Base-by-base conservation (phyloP, 495 filamentous ascomycete genomes). In the Hypomontagnella monticulosa region DNA sequence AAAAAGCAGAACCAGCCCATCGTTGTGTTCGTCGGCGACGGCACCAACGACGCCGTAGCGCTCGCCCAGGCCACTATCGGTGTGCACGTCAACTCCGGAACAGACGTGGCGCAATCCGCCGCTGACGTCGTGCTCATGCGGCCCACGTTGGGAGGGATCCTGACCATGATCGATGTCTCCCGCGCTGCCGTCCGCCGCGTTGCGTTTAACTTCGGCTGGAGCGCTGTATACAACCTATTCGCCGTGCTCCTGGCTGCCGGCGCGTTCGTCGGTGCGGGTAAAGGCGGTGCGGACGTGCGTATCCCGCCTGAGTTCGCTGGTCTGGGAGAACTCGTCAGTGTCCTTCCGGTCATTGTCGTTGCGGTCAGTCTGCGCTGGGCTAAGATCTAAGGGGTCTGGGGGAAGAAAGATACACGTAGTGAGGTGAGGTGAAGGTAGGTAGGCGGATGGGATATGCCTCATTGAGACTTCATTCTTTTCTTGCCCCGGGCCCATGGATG, bases 31-130 rank as follows among this genome's bases (percentile, higher is more conserved):
- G 82, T 83, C 64, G 91, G 91, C 41, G 91, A 95, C 67, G 91
- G 91, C 6, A 91, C 89, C 3, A 95, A 95, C 73, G 91, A 93
- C 71, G 89, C 91, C 0, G 79, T 88, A 10, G 91, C 91, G 1
- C 81, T 95, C 4, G 84, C 88, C 2, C 82, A 85, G 66, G 89
- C 91, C n/a, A 85, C 84, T 20, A 85, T 95, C 60, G 91, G 91
- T 47, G 75, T 93, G 3, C 88, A 91, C 66, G 83, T 91, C 61
- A 84, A 84, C 71, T 61, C 53, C 8, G 84, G 84, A 30, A 87
- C 80, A 0, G 89, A 92, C 43, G 79, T 93, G 3, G 88, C 91
- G 7, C 73, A 84, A 57, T 83, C 79, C 14, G 90, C 88, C 8
- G 89, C 91, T 0, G 89, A 93, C 69, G 85, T 88, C 0, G 85